These are phyloP conservation scores for Annulohypoxylon moriforme DNA, from an alignment of 495 filamentous ascomycete species.

Conservation along the genomic window DNA sequence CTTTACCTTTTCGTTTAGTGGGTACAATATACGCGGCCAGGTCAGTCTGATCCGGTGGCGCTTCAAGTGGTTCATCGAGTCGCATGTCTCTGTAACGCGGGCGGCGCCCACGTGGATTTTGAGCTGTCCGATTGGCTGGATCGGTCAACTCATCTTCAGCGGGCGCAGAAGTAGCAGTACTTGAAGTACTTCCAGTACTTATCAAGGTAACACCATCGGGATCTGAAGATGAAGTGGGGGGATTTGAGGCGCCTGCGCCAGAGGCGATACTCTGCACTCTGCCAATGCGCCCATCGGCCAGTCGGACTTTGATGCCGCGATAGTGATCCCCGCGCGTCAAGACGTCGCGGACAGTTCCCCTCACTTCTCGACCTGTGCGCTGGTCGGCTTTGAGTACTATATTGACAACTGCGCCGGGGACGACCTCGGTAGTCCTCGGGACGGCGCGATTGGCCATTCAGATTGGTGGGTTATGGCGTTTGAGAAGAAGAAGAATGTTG, in stretches of 20 bases:
- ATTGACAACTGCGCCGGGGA: constrained; percentile 69
- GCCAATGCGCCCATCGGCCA: constrained; percentile 74
- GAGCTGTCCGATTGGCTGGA: constrained; percentile 6
- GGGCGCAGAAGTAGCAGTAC: background rate
- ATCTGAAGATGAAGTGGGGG: constrained; percentile 39
- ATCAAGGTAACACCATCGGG: constrained; percentile 11
- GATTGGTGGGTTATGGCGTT: constrained; percentile 23
- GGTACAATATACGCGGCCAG: constrained; percentile 61
- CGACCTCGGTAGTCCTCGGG: constrained; percentile 62
- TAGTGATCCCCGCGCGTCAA: constrained; percentile 77
- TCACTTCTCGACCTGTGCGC: constrained; percentile 72
- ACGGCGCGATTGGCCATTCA: constrained; percentile 48
- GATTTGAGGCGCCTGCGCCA: constrained; percentile 31
- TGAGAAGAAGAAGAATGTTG: background rate
- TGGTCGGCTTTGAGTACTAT: constrained; percentile 80
- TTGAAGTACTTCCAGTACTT: constrained; percentile 9
- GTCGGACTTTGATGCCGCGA: constrained; percentile 79
- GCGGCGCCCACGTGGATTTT: constrained; percentile 28
- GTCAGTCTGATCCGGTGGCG: constrained; percentile 44
- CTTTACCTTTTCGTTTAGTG: constrained; percentile 47
- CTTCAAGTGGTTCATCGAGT: constrained; percentile 41
- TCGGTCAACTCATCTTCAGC: constrained; percentile 13
- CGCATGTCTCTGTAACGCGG: constrained; percentile 38
- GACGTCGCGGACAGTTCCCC: constrained; percentile 68
- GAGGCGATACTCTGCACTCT: constrained; percentile 69